Evolutionary conservation across 2,329 filamentous ascomycete genomes (phyloP).

Genomic region (Colletotrichum plurivorum): DNA sequence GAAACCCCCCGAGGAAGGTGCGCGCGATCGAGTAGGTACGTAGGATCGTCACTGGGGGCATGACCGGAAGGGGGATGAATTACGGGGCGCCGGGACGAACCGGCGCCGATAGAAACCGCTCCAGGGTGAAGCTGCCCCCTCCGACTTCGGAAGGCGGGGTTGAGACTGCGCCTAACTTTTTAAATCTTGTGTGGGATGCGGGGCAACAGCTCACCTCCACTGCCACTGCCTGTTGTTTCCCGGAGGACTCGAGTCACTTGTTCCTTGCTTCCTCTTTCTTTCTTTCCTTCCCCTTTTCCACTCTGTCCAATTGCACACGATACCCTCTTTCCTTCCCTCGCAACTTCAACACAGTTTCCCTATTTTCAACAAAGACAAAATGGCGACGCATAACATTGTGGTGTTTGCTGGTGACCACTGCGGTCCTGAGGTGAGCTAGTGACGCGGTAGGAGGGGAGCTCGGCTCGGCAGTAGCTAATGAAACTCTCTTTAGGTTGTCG

Average conservation of each 20-base stretch:
- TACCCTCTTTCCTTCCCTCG: slow-evolving; percentile 25
- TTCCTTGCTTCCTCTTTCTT: background rate
- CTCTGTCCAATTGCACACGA: slow-evolving; percentile 14
- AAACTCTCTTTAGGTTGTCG: slow-evolving; percentile 71
- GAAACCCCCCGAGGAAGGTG: slow-evolving; percentile 8
- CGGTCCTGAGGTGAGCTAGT: slow-evolving; percentile 78
- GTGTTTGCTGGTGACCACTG: slow-evolving; percentile 89
- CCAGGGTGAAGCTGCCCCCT: slow-evolving; percentile 38
- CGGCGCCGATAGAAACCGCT: slow-evolving; percentile 33
- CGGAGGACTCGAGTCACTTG: background rate
- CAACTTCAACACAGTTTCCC: slow-evolving; percentile 6
- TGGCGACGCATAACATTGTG: slow-evolving; percentile 83
- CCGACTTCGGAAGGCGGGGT: slow-evolving; percentile 57
- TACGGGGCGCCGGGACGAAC: slow-evolving; percentile 32
- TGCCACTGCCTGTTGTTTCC: slow-evolving; percentile 6
- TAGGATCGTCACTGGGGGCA: slow-evolving; percentile 16
- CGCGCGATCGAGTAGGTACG: background rate
- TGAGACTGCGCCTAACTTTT: slow-evolving; percentile 44
- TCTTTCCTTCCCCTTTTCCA: background rate
- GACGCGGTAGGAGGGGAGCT: background rate
- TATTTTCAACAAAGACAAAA: slow-evolving; percentile 52
- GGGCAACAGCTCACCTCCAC: slow-evolving; percentile 34
- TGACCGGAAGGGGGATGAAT: slow-evolving; percentile 19
- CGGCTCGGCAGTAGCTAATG: slow-evolving; percentile 29
- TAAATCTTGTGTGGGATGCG: slow-evolving; percentile 40